Evolutionary conservation across 2,329 filamentous ascomycete genomes (phyloP), one percentile per base, ranked within the genome.

Genomic region (Colletotrichum higginsianum): DNA sequence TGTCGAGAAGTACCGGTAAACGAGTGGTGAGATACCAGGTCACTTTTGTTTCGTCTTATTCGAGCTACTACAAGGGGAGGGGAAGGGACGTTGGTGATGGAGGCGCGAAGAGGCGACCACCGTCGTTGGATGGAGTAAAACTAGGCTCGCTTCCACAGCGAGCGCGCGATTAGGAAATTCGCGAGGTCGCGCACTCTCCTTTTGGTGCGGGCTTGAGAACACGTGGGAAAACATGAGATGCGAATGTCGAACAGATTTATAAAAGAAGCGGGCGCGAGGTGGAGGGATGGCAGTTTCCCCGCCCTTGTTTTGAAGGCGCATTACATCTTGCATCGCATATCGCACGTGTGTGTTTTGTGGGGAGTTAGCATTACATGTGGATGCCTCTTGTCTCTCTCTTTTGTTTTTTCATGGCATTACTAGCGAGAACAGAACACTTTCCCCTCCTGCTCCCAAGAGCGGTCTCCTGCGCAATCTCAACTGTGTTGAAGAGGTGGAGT

Each of bases 1-100:
- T 78, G 93, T 98, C 91, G 88, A 93, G 61, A 90, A 98, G 88
- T 98, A 89, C 81, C 82, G 85, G 76, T 90, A 78, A 77, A 47
- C 23, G 46, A 21, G 35, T 38, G 35, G 35, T 11, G 35, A 38
- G 35, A 38, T 38, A 11, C 9, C 35, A 38, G 8, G 9, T 38
- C 35, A 38, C 35, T 38, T 47, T 7, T 16, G n/a, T 2, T 46
- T 55, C 38, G 8, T 7, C 11, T 44, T 7, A 11, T 42, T 3
- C 2, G n/a, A 11, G 23, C 12, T 35, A 38, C 9, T 18, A 12
- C 50, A 13, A 26, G 18, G 46, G 15, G 35, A 15, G 40, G 7
- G 21, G 18, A 16, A 15, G 35, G 9, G 35, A 11, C 9, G 35
- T 38, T 38, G 35, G 35, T 38, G 35, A 38, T 11, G 8, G 12